Conservation (phyloP, 371 early-diverging fungal species). For the Lichtheimia corymbifera region DNA sequence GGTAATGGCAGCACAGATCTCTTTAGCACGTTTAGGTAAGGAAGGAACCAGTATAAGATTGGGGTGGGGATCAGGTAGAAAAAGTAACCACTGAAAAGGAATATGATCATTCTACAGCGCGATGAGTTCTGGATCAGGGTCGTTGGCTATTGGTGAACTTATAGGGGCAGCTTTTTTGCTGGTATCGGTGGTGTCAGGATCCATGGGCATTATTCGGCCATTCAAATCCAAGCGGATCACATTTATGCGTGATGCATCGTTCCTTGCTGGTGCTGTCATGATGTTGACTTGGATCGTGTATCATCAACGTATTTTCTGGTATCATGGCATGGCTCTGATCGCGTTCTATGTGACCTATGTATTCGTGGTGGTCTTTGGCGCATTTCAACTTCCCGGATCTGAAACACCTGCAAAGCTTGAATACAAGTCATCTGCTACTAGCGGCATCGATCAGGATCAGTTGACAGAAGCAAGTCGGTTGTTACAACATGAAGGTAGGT, state of each 20-base stretch:
- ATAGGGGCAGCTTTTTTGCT: slow-evolving; percentile 82
- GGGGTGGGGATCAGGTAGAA: too few species aligned
- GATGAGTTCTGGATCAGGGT: slow-evolving; percentile 70
- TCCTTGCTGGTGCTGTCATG: slow-evolving; percentile 69
- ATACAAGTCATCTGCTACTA: slow-evolving; percentile 25
- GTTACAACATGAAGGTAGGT: slow-evolving; percentile 16
- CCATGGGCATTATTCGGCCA: slow-evolving; percentile 68
- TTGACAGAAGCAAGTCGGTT: slow-evolving; percentile 32
- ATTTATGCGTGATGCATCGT: slow-evolving; percentile 73
- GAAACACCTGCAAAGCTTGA: slow-evolving; percentile 28
- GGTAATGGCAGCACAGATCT: slow-evolving; percentile 87
- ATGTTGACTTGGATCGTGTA: slow-evolving; percentile 63
- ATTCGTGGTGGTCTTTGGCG: slow-evolving; percentile 47
- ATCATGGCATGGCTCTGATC: slow-evolving; percentile 58
- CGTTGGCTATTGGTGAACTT: slow-evolving; percentile 80
- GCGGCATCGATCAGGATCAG: slow-evolving; percentile 25
- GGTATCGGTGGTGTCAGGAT: slow-evolving; percentile 71
- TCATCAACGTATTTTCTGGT: slow-evolving; percentile 60
- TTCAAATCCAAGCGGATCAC: slow-evolving; percentile 65
- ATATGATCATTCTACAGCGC: slow-evolving; percentile 44
- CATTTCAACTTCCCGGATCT: slow-evolving; percentile 31
- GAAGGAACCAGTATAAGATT: neutral
- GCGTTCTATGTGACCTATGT: slow-evolving; percentile 62
- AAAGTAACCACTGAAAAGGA: too few species aligned
- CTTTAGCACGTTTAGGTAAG: slow-evolving; percentile 69